phyloP scores from a whole-genome alignment of 2,329 filamentous ascomycete genomes.

The Rasamsonia emersonii region DNA sequence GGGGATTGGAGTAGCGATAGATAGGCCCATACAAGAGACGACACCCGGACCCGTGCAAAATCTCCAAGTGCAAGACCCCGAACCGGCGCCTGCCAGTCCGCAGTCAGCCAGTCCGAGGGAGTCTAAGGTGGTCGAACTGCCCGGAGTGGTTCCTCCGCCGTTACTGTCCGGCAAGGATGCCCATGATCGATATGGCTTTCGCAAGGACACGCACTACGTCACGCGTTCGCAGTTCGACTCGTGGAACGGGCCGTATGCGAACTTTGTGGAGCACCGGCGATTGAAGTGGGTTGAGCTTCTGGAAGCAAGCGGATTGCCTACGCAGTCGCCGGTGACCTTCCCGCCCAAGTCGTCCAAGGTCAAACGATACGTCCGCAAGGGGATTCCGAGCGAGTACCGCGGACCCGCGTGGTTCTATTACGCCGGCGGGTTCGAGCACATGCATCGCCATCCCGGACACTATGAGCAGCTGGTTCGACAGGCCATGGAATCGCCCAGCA shows the following conservation, averaged over 20 bases:
- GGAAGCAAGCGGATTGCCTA: constrained; percentile 65
- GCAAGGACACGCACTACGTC: constrained; percentile 75
- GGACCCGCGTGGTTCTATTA: constrained; percentile 98
- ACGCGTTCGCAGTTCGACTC: constrained; percentile 67
- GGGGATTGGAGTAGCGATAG: too few relatives aligned
- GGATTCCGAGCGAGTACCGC: constrained; percentile 86
- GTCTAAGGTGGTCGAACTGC: constrained; percentile 21
- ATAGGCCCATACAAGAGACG: too few relatives aligned
- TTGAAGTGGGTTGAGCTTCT: constrained; percentile 77
- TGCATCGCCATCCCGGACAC: constrained; percentile 66
- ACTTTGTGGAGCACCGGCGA: constrained; percentile 63
- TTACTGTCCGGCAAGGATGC: constrained; percentile 23
- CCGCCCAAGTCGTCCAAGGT: constrained; percentile 73
- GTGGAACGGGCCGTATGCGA: constrained; percentile 68
- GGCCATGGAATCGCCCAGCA: constrained; percentile 55
- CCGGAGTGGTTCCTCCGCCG: constrained; percentile 31
- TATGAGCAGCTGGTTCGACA: constrained; percentile 63
- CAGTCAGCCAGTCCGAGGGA: constrained; percentile 14
- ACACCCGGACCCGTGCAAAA: too few relatives aligned
- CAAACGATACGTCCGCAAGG: constrained; percentile 85
- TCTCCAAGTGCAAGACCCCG: too few relatives aligned
- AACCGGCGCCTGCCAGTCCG: constrained; percentile 14
- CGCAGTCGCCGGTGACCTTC: constrained; percentile 64
- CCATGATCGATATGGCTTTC: constrained; percentile 85
- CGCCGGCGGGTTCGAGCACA: constrained; percentile 71